phyloP scores from a whole-genome alignment of 129 eudicot genomes.

The Flaveria ramosissima region DNA sequence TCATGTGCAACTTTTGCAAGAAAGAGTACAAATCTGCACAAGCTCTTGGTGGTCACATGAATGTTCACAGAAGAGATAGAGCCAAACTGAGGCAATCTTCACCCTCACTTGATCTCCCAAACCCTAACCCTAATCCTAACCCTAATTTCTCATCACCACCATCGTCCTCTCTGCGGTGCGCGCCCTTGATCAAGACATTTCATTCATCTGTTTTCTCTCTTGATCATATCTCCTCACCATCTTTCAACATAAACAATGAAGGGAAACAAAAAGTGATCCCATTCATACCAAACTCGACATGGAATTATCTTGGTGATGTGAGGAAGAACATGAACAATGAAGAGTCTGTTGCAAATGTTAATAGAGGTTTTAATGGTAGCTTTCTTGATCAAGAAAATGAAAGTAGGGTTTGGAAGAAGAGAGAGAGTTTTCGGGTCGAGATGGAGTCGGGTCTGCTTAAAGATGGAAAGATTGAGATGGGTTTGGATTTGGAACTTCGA shows the following conservation, averaged over 20 bases:
- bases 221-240: slow-evolving; percentile 3
- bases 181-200: slow-evolving; percentile 29
- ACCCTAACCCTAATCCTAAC: slow-evolving; percentile 53
- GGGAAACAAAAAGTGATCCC: slow-evolving; percentile 26
- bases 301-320: slow-evolving; percentile 29
- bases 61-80: slow-evolving; percentile 74
- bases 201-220: slow-evolving; percentile 26
- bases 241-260: slow-evolving; percentile 19
- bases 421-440: slow-evolving; percentile 41
- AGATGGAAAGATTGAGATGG: slow-evolving; percentile 50
- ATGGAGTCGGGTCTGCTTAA: slow-evolving; percentile 39
- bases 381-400: slow-evolving; percentile 19
- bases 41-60: slow-evolving; percentile 90
- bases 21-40: slow-evolving; percentile 79
- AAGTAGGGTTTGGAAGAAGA: slow-evolving; percentile 44
- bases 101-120: slow-evolving; percentile 39
- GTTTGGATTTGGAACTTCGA: slow-evolving; percentile 79
- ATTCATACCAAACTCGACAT: slow-evolving; percentile 2
- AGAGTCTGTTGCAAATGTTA: slow-evolving; percentile 10
- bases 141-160: slow-evolving; percentile 28
- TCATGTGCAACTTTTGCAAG: slow-evolving; percentile 66
- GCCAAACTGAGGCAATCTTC: slow-evolving; percentile 51
- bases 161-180: neutral
- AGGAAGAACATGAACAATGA: slow-evolving; percentile 32
- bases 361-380: slow-evolving; percentile 10